Base-by-base conservation (phyloP, 768 basidiomycete species). In the Dacryopinax primogenitus region DNA sequence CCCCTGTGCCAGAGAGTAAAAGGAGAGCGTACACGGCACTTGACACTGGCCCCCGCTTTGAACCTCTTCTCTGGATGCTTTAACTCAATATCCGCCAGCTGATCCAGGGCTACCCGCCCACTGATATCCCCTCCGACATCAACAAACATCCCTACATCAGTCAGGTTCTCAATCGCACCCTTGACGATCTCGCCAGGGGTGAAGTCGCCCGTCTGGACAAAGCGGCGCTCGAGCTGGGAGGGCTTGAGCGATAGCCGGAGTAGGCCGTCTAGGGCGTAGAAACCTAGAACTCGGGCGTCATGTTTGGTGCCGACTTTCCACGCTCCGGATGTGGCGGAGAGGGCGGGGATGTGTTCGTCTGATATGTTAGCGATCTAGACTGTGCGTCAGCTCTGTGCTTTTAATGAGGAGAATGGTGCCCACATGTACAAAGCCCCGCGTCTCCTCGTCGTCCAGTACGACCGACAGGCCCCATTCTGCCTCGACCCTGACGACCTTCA, bases 31-130 rank as follows among this genome's bases (percentile, higher is more conserved):
- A 92, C 93, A 66, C 91, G 79, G 70, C 91, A 93, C 77, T 89
- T 95, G 74, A 97, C 87, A 63, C 73, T 82, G 2, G 81, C 80
- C 28, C 93, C 94, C 23, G 81, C 77, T 72, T 91, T 93, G 78
- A 96, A 99, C 67, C 87, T 82, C 76, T 86, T 90, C 44, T 91
- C 85, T 11, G 95, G 95, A 73, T 97, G 89, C 72, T 93, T 96
- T 70, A 98, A 80, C n/a, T 78, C 73, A 71, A 98, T 93, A 74
- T 99, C 96, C 12, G 96, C 92, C 73, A 90, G 96, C 73, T 98
- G 96, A 67, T 85, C 83, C 0, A 94, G 93, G 89, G 91, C 96
- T 23, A 97, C 80, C 30, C 96, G 87, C 32, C 90, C 96, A 71
- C 96, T 92, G 33, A 97, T 85, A 66, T 83, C 90, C 3, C 90